Base-by-base conservation (phyloP, 495 filamentous ascomycete genomes). In the Hypoxylon subgilvum region DNA sequence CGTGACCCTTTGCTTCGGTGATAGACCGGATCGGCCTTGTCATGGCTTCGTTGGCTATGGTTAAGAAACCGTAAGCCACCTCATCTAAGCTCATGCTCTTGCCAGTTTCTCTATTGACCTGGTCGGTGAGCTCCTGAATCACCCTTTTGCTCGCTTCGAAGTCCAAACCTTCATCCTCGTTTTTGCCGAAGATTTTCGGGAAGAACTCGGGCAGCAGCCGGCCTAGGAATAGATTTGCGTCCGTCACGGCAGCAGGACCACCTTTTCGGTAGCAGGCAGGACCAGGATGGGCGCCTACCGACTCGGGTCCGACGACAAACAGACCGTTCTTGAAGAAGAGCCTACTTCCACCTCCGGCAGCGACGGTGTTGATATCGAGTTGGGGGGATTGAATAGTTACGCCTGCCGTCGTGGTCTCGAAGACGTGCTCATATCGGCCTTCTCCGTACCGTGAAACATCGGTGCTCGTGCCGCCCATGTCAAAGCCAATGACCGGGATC, bases 1-100 rank as follows among this genome's bases (percentile, higher is more conserved):
- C 91, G 66, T 96, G 88, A 1, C 94, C 94, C 70, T 92, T 90
- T 14, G 91, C 92, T 72, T 98, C 93, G 3, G 93, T 98, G 60
- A 97, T 77, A 25, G 88, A 91, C 30, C 94, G 80, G 59, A 98
- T 98, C 0, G 94, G 94, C 38, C 94, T 78, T 1, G 88, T 91
- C 94, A 98, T 97, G 14, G 91, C 87, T 74, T 96, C 93, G 57
- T 98, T 97, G 2, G 94, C 93, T 48, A 98, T 91, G 34, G 90
- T 88, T 60, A 96, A 82, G 72, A 96, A 97, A 0, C 88, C 88
- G 63, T 90, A 88, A 0, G 94, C 95, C 9, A 96, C 88, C 65
- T 97, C 92, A 63, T 98, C 94, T 0, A 88, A 65, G 1, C 81
- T 87, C 82, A 95, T 92, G 43, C 84, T 80, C 55, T 88, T 85